Evolutionary conservation across 2,329 filamentous ascomycete species (phyloP).

Genomic region (Didymella keratinophila): DNA sequence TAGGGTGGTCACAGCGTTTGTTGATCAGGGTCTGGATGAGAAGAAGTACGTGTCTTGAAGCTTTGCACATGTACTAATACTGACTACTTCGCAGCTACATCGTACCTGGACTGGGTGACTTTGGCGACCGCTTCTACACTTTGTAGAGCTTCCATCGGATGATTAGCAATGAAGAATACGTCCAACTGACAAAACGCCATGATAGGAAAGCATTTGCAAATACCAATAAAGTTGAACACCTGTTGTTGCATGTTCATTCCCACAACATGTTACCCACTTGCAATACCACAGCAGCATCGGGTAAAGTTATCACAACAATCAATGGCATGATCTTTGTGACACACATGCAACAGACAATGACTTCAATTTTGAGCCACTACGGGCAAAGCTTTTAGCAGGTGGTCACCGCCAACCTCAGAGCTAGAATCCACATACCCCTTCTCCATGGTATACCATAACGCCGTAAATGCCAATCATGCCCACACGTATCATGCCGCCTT

Average conservation of each 20-base stretch:
- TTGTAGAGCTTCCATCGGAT: conserved; percentile 60
- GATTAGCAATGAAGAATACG: background rate
- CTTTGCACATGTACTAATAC: background rate
- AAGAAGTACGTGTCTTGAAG: conserved; percentile 78
- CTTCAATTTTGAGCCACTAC: conserved; percentile 1
- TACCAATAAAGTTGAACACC: background rate
- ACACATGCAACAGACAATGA: background rate
- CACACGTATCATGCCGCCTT: conserved; percentile 18
- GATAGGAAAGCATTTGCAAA: background rate
- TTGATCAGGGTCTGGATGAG: conserved; percentile 94
- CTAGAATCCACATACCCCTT: conserved; percentile 21
- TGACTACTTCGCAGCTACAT: conserved; percentile 74
- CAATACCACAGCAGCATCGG: background rate
- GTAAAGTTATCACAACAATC: background rate
- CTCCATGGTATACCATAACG: conserved; percentile 38
- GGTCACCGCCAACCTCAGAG: conserved; percentile 4
- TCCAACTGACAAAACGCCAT: background rate
- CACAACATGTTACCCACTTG: too few species aligned
- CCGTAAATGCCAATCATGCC: conserved; percentile 30
- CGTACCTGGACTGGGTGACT: conserved; percentile 90
- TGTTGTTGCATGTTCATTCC: background rate
- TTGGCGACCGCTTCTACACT: conserved; percentile 95
- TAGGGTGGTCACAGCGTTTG: conserved; percentile 92
- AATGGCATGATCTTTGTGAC: background rate
- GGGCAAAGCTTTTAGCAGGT: conserved; percentile 16